phyloP scores from a whole-genome alignment of 805 yeast genomes.

The Ogataea methylovora region DNA sequence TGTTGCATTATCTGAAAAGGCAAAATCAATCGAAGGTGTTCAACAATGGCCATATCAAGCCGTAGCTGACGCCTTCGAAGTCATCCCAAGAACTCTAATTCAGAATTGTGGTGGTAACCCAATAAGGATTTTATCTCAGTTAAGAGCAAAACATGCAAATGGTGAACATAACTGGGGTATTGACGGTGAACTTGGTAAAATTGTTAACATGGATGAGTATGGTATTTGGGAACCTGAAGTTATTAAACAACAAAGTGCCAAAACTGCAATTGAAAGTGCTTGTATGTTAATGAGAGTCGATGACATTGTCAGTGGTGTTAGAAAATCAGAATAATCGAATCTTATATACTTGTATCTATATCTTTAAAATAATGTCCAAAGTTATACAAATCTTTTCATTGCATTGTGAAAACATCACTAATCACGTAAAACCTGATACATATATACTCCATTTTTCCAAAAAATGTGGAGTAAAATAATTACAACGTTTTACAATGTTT shows the following conservation, averaged over 20 bases:
- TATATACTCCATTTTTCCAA: too few relatives aligned
- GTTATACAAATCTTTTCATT: too few relatives aligned
- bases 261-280: slow-evolving; percentile 98
- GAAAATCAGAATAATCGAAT: slow-evolving; percentile 9
- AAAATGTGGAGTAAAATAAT: too few relatives aligned
- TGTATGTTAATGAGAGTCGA: slow-evolving; percentile 91
- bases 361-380: too few relatives aligned
- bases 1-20: slow-evolving; percentile 80
- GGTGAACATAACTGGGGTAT: slow-evolving; percentile 84
- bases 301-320: slow-evolving; percentile 92
- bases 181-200: slow-evolving; percentile 90
- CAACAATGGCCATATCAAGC: slow-evolving; percentile 99
- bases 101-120: slow-evolving; percentile 99
- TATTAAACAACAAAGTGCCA: slow-evolving; percentile 91
- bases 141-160: slow-evolving; percentile 94
- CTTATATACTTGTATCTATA: too few relatives aligned
- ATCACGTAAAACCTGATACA: too few relatives aligned
- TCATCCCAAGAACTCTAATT: slow-evolving; percentile 92
- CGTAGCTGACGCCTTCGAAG: slow-evolving; percentile 97
- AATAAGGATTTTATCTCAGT: slow-evolving; percentile 77
- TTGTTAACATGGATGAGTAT: slow-evolving; percentile 91
- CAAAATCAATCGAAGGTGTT: slow-evolving; percentile 87
- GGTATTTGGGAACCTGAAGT: slow-evolving; percentile 99
- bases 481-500: too few relatives aligned
- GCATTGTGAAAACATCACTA: too few relatives aligned